Conservation (phyloP, 2,329 filamentous ascomycete species). For the Didymella glomerata region DNA sequence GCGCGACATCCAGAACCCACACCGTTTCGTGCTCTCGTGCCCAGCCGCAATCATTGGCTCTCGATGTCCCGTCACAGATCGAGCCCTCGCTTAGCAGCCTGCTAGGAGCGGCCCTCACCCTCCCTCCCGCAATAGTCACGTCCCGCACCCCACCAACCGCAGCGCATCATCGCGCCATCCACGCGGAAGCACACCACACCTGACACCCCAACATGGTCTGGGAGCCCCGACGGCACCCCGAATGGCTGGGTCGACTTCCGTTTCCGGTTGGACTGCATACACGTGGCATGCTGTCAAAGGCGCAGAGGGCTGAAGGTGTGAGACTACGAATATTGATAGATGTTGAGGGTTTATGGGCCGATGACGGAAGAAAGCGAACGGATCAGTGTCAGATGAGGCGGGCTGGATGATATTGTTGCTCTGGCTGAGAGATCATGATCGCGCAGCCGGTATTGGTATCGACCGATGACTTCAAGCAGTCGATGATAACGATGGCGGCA, state of each 20-base stretch:
- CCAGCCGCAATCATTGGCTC: conserved; percentile 46
- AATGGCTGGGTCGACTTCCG: conserved; percentile 19
- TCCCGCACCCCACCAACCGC: conserved; percentile 28
- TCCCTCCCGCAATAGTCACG: conserved; percentile 18
- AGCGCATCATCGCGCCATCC: conserved; percentile 21
- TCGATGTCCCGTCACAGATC: conserved; percentile 23
- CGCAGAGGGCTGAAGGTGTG: conserved; percentile 23
- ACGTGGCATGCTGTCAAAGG: conserved; percentile 51
- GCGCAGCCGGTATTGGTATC: too few relatives aligned
- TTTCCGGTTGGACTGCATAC: conserved; percentile 35
- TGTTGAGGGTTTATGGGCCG: neutral
- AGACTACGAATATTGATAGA: neutral
- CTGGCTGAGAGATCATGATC: too few relatives aligned
- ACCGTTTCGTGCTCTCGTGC: conserved; percentile 45
- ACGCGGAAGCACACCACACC: conserved; percentile 1
- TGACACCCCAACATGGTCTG: neutral
- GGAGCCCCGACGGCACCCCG: conserved; percentile 12
- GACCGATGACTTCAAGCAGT: too few relatives aligned
- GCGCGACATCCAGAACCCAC: conserved; percentile 28
- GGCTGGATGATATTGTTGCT: neutral
- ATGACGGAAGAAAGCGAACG: conserved; percentile 13
- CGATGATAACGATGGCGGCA: too few relatives aligned
- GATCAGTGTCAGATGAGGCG: conserved; percentile 1
- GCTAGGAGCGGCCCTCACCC: conserved; percentile 27
- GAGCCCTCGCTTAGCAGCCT: conserved; percentile 37